Conservation (phyloP, 1,284 basidiomycete genomes). For the Tilletiaria anomala region DNA sequence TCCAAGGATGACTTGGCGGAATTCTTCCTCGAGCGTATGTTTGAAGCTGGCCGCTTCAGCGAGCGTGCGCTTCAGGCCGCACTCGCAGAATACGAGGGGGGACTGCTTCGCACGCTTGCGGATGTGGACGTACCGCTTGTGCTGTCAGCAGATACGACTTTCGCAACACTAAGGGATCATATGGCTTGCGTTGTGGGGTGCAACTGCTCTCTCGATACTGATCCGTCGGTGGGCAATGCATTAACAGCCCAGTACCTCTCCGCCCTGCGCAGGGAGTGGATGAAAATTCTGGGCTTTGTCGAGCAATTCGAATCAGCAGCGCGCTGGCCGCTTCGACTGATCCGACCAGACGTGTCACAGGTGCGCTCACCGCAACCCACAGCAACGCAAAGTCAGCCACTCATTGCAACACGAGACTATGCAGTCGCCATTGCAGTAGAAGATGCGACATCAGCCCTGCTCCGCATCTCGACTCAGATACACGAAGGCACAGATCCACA, state of each 20-base stretch:
- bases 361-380: no score
- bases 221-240: neutral
- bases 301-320: neutral
- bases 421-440: neutral
- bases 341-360: neutral
- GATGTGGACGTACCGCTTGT: neutral
- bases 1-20: neutral
- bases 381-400: neutral
- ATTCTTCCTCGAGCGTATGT: neutral
- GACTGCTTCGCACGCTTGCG: neutral
- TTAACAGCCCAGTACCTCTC: neutral
- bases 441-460: neutral
- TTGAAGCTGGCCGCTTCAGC: neutral
- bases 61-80: neutral
- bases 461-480: neutral
- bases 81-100: neutral
- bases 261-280: neutral
- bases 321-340: neutral
- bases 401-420: neutral
- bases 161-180: neutral
- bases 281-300: neutral
- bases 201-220: neutral
- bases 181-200: neutral
- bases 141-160: neutral
- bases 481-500: no score